Conservation (phyloP, 257 asterid species). For the Ilex aquifolium region DNA sequence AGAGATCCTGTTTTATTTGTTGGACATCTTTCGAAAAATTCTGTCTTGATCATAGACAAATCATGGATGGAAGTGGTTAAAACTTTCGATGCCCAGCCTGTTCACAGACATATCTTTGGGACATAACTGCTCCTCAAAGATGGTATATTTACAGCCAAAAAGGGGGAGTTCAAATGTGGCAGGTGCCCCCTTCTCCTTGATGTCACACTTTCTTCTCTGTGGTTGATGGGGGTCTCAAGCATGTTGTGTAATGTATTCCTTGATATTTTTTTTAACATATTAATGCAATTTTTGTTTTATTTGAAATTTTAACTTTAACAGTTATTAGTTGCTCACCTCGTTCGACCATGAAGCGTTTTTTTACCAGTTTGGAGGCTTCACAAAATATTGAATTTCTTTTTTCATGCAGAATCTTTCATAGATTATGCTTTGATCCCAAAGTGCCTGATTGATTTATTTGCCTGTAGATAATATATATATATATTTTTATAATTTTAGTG, state of each 20-base stretch:
- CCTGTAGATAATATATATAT: too few relatives aligned
- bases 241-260: constrained; percentile 63
- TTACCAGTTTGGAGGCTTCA: too few relatives aligned
- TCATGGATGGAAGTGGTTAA: constrained; percentile 77
- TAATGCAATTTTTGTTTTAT: constrained; percentile 18
- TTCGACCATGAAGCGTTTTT: too few relatives aligned
- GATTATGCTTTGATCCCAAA: too few relatives aligned
- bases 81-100: constrained; percentile 70
- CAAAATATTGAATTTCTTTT: too few relatives aligned
- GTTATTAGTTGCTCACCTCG: too few relatives aligned
- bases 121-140: constrained; percentile 31
- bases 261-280: constrained; percentile 29
- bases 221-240: constrained; percentile 23
- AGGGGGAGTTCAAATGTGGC: constrained; percentile 27
- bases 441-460: too few relatives aligned
- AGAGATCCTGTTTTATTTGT: constrained; percentile 82
- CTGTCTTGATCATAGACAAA: constrained; percentile 82
- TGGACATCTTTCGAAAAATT: constrained; percentile 78
- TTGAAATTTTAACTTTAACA: too few relatives aligned
- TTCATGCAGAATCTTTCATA: too few relatives aligned
- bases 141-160: constrained; percentile 13
- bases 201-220: constrained; percentile 15
- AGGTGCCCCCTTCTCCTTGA: constrained; percentile 26
- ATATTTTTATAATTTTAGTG: too few relatives aligned
- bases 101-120: constrained; percentile 91